Evolutionary conservation across 2,329 filamentous ascomycete genomes (phyloP), one percentile per base, ranked within the genome.

Genomic region (Ophiostoma sp.): DNA sequence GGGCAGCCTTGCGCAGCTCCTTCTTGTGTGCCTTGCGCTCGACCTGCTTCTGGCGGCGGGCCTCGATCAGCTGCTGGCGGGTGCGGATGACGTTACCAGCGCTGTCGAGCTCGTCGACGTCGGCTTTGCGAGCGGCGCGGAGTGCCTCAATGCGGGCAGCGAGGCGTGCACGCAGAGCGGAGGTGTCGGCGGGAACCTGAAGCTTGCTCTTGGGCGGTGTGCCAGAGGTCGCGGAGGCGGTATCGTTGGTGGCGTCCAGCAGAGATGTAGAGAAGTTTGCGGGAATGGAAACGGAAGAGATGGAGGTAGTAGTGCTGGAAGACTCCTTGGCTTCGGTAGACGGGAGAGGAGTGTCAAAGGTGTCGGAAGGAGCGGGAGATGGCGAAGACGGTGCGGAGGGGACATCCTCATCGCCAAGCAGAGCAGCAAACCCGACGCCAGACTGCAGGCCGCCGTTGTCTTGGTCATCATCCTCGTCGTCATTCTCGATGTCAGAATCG

Each of bases 51-150:
- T 91, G 90, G 76, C 96, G 90, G 57, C 96, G 90, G 61, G 93
- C 89, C 82, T 98, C 96, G 78, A 99, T 94, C 15, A 99, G 88
- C 80, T 98, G 95, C 82, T 97, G 92, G 75, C 96, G 90, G 75
- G 93, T 97, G 76, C 92, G 90, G 73, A 95, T 93, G 19, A 92
- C 91, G 78, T 92, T 91, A 74, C 94, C 94, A 78, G 97, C 91
- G 6, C 92, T 93, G 72, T 75, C 74, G 7, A 70, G 31, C 63
- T 74, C 70, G 25, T 72, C 74, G 22, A 71, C 71, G 78, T 97
- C 93, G 11, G 95, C 95, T 82, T 97, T 97, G 74, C 96, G 91
- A 28, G 91, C 90, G 9, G 93, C 92, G 74, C 95, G 92, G 63
- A 98, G 89, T 55, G 91, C 91, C 77, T 96, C 93, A 72, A 99